Conservation (phyloP, 495 filamentous ascomycete genomes). For the Hypoxylon trugodes region DNA sequence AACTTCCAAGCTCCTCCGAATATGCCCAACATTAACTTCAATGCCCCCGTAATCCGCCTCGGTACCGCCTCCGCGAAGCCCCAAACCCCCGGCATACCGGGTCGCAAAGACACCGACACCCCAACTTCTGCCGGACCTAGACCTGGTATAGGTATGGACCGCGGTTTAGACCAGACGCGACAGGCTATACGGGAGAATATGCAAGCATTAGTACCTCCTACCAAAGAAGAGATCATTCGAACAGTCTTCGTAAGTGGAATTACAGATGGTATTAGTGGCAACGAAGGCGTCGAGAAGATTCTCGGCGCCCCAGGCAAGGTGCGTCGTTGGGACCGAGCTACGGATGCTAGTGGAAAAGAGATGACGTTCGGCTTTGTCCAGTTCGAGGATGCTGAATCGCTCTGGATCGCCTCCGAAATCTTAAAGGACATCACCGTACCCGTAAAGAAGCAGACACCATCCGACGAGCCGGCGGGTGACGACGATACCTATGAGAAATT, state of each 20-base stretch:
- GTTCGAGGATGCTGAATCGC: slow-evolving; percentile 90
- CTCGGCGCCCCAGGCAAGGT: slow-evolving; percentile 79
- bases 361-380: slow-evolving; percentile 96
- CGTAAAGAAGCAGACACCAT: slow-evolving; percentile 70
- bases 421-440: slow-evolving; percentile 89
- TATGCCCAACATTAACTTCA: slow-evolving; percentile 98
- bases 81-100: slow-evolving; percentile 57
- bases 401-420: slow-evolving; percentile 86
- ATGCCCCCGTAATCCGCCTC: slow-evolving; percentile 93
- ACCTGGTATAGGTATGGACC: slow-evolving; percentile 71
- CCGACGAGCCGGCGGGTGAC: slow-evolving; percentile 55
- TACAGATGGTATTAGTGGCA: slow-evolving; percentile 76
- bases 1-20: slow-evolving; percentile 92
- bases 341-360: slow-evolving; percentile 64
- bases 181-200: slow-evolving; percentile 76
- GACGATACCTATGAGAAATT: slow-evolving; percentile 65
- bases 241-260: slow-evolving; percentile 92
- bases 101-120: slow-evolving; percentile 52
- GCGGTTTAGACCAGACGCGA: slow-evolving; percentile 71
- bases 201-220: slow-evolving; percentile 83
- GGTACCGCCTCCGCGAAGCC: slow-evolving; percentile 75
- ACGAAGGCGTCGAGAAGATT: slow-evolving; percentile 85
- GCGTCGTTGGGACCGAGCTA: slow-evolving; percentile 82
- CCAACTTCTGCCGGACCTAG: slow-evolving; percentile 60
- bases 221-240: slow-evolving; percentile 85